Percentiles rank a stretch among this genome's conserved stretches.
phyloP scores from a whole-genome alignment of 768 basidiomycete genomes.

The Guyanaporus albipodus region DNA sequence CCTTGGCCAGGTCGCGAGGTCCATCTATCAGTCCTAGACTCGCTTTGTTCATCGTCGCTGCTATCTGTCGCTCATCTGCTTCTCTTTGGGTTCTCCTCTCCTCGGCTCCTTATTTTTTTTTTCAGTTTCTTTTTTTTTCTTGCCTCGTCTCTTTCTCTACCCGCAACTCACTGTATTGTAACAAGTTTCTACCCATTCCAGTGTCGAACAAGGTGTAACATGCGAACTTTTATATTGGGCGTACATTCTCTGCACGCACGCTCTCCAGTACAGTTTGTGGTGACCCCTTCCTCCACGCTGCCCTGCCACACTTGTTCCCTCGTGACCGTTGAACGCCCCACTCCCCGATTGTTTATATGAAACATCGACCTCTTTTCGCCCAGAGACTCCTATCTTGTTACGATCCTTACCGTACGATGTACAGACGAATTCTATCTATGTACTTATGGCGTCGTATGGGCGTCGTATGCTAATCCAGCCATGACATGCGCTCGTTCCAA shows the following conservation, averaged over 20 bases:
- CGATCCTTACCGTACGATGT: constrained; percentile 29
- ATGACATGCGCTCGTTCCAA: constrained; percentile 47
- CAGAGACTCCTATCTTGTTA: constrained; percentile 24
- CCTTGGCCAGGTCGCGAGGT: constrained; percentile 59
- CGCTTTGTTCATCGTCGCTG: constrained; percentile 54
- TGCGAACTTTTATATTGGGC: constrained; percentile 40
- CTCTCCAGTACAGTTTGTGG: constrained; percentile 12
- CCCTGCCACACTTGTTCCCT: constrained; percentile 9
- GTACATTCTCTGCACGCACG: constrained; percentile 13
- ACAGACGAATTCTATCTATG: constrained; percentile 24
- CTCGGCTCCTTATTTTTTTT: constrained; percentile 5
- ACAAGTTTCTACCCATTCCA: constrained; percentile 50
- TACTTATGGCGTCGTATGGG: constrained; percentile 16
- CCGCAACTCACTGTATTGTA: constrained; percentile 81
- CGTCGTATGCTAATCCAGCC: constrained; percentile 40
- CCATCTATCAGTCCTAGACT: constrained; percentile 76
- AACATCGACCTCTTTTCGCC: background rate
- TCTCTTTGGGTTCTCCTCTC: constrained; percentile 53
- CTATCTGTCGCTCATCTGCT: constrained; percentile 78
- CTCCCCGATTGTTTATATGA: constrained; percentile 20
- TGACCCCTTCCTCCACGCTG: constrained; percentile 14
- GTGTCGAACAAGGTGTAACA: constrained; percentile 55
- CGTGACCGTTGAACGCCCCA: constrained; percentile 8
- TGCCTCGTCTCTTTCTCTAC: constrained; percentile 30
- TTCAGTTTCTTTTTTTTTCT: constrained; percentile 5